Evolutionary conservation across 2,329 filamentous ascomycete genomes (phyloP), one percentile per base, ranked within the genome.

Genomic region (Pseudogymnoascus verrucosus): DNA sequence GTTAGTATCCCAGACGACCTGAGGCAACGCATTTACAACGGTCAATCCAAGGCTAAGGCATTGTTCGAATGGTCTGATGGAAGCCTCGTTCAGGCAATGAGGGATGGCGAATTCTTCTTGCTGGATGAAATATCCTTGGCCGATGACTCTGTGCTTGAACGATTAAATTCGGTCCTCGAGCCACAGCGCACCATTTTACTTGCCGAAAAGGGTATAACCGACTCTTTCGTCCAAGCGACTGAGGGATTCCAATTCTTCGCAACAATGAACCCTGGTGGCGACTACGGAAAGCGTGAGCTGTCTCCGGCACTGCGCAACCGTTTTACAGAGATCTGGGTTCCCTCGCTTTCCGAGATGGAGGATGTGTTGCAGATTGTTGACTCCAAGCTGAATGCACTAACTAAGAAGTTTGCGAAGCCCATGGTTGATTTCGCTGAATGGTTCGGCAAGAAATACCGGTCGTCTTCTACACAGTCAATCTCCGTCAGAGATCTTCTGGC

Each of bases 281-380:
- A 99, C 73, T 99, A 98, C 74, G 95, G 95, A 68, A 99, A 99
- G 78, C 91, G 93, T 69, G 95, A 99, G 74, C 82, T 99, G 11
- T 99, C 95, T 0, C 95, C 95, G 2, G 96, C 95, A 12, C 79
- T 99, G 65, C 85, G 95, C 54, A 99, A 99, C 74, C 90, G 95
- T 65, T 96, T 99, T 74, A 99, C 95, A 0, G 95, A 99, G 76
- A 97, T 99, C 7, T 99, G 95, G 95, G 95, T 98, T 0, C 92
- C 95, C 1, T 84, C 93, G 1, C 78, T 98, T 64, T 92, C 91
- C 0, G 90, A 93, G 65, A 84, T 86, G 61, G 87, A 92, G 31
- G 96, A 99, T 72, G 88, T 98, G 36, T 77, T 92, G 19, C 89
- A 96, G 47, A 99, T 99, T 68, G 86, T 98, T 14, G 79, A 82